Conservation (phyloP, 805 yeast genomes). For the Blastobotrys chiropterorum region DNA sequence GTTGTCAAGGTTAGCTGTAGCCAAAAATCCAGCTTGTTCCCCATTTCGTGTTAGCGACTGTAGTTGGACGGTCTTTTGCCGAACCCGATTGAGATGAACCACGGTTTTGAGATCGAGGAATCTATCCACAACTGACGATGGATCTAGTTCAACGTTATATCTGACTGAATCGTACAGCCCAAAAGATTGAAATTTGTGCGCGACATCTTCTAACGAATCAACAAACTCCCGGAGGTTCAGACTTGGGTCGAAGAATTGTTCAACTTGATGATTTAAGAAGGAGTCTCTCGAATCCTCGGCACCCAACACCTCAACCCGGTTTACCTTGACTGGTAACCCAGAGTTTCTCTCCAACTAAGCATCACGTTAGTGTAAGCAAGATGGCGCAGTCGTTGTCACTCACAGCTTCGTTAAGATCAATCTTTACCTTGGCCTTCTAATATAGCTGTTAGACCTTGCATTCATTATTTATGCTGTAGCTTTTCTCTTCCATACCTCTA, state of each 20-base stretch:
- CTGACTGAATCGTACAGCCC: conserved; percentile 4
- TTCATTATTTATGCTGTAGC: too few species aligned
- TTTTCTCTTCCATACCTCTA: neutral
- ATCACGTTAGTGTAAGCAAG: neutral
- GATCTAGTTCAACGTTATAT: conserved; percentile 8
- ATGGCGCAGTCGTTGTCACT: too few species aligned
- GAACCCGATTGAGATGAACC: conserved; percentile 9
- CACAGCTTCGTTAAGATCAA: neutral
- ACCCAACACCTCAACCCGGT: conserved; percentile 27
- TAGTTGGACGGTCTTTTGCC: neutral
- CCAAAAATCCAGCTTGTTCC: conserved; percentile 10
- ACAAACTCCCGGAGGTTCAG: conserved; percentile 21
- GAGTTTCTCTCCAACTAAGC: conserved; percentile 21
- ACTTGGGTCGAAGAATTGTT: conserved; percentile 22
- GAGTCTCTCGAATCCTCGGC: conserved; percentile 20
- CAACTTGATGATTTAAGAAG: conserved; percentile 24
- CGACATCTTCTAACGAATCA: conserved; percentile 21
- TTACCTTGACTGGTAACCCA: conserved; percentile 23
- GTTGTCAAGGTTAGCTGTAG: conserved; percentile 49
- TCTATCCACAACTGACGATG: neutral
- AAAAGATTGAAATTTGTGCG: conserved; percentile 13
- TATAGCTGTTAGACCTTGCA: too few species aligned
- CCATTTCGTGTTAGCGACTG: conserved; percentile 13
- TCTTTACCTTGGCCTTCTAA: neutral
- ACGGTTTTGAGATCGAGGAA: conserved; percentile 14